Base-by-base conservation (phyloP, 768 basidiomycete species). In the Suillus fuscotomentosus region DNA sequence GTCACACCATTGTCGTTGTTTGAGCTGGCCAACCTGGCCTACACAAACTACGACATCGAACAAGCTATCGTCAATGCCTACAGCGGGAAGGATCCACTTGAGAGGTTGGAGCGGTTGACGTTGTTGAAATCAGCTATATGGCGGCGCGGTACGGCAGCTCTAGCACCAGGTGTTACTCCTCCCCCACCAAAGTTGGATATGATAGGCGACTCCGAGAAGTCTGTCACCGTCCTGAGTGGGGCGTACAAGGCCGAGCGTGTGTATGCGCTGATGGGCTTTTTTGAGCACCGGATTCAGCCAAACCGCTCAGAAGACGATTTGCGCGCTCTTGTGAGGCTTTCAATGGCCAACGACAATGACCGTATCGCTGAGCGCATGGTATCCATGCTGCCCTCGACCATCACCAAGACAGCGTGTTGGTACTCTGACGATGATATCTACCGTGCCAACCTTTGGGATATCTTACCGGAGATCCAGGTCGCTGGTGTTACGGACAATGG, bases 301-400 rank as follows among this genome's bases (percentile, higher is more conserved):
- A 65, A 60, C 27, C 60, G 51, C 8, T 39, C 54, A 1, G 70
- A 70, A 34, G 61, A 60, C 4, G 70, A 70, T 17, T 43, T 66
- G 2, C 70, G 55, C 3, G 70, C 70, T 45, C 65, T 70, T 0
- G 70, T 65, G 6, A 65, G 67, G 5, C 45, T 70, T 10, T 70
- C 70, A 7, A 70, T 70, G 70, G 70, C 70, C 36, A 70, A 70
- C 53, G 70, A 70, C 51, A 70, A 45, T 15, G 69, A 70, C 34
- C 69, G 70, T 11, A 68, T 70, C 22, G 67, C 63, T 2, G 70
- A 70, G 55, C 67, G 70, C 7, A 70, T 70, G 70, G 63, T 70
- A 5, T 70, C 70, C 6, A 61, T 70, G 36, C 60, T 70, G 2
- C 70, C 70, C 2, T 17, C 42, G 14, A 17, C 13, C 2, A 63